A percentile compares a stretch with the other conserved stretches of the same genome.
Conservation (phyloP, 768 basidiomycete species). For the Russula olivacea region DNA sequence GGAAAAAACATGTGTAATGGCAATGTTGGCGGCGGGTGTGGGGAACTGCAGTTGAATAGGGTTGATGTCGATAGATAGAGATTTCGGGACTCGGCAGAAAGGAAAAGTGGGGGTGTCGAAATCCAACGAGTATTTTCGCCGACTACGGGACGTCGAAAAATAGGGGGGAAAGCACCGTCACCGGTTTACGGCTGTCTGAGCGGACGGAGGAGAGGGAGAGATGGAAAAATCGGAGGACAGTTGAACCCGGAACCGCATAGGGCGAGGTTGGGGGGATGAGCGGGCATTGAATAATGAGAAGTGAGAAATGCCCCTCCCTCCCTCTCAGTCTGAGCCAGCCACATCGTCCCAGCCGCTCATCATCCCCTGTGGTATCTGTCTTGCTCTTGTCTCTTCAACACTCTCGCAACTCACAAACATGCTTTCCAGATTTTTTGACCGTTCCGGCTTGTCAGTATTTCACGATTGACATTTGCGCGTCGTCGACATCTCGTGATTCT, state of each 20-base stretch:
- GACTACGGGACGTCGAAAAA: not conserved
- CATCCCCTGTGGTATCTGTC: not conserved
- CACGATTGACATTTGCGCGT: not conserved
- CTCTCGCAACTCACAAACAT: not conserved
- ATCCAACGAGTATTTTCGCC: not conserved
- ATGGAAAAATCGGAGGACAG: not conserved
- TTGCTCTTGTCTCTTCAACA: conserved; percentile 6
- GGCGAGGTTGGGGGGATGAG: not conserved
- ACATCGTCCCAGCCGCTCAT: no score
- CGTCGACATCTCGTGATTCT: not conserved
- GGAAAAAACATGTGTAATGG: not conserved
- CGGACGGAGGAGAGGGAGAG: not conserved
- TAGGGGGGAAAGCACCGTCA: not conserved
- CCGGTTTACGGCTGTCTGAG: not conserved
- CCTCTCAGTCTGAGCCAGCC: no score
- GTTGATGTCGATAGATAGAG: not conserved
- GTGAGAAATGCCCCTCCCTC: not conserved
- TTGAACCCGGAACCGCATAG: no score
- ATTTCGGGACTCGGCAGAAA: not conserved
- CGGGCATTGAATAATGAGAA: conserved; percentile 13
- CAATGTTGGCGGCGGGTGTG: not conserved
- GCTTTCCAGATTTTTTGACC: conserved; percentile 17
- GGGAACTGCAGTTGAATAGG: not conserved
- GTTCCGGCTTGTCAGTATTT: conserved; percentile 6
- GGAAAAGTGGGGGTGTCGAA: not conserved